Percentiles rank a stretch among this genome's conserved stretches.
Conservation (phyloP, 2,329 filamentous ascomycete species). For the Thelonectria olida region DNA sequence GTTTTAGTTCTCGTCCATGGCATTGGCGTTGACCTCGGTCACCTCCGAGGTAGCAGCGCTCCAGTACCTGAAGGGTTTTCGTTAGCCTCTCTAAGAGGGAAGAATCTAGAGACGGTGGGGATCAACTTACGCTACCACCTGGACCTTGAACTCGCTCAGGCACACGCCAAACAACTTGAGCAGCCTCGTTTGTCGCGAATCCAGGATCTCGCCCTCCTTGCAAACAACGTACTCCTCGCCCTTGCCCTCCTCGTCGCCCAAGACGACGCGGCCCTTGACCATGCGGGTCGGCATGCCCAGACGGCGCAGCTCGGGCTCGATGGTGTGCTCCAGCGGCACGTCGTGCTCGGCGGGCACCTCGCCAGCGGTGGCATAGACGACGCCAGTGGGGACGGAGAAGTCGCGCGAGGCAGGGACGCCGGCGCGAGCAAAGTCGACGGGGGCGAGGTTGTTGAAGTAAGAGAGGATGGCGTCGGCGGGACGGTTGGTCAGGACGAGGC, state of each 20-base stretch:
- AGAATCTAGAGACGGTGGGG: neutral
- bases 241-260: constrained; percentile 66
- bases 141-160: constrained; percentile 88
- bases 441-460: constrained; percentile 77
- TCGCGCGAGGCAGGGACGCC: constrained; percentile 78
- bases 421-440: constrained; percentile 91
- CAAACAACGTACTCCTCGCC: constrained; percentile 78
- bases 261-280: constrained; percentile 85
- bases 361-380: constrained; percentile 82
- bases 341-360: constrained; percentile 84
- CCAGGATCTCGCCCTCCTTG: constrained; percentile 83
- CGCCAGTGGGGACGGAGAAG: constrained; percentile 85
- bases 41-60: constrained; percentile 66
- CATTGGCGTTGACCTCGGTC: constrained; percentile 59
- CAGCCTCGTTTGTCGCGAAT: constrained; percentile 91
- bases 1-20: constrained; percentile 46
- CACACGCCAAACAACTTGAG: constrained; percentile 94
- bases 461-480: constrained; percentile 70
- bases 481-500: constrained; percentile 89
- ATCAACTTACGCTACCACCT: constrained; percentile 73
- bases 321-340: constrained; percentile 83
- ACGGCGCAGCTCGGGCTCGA: constrained; percentile 90
- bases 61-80: constrained; percentile 61
- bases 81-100: constrained; percentile 28
- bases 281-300: constrained; percentile 90